Evolutionary conservation across 345 rosid genomes (phyloP).

Genomic region (Abelmoschus esculentus): DNA sequence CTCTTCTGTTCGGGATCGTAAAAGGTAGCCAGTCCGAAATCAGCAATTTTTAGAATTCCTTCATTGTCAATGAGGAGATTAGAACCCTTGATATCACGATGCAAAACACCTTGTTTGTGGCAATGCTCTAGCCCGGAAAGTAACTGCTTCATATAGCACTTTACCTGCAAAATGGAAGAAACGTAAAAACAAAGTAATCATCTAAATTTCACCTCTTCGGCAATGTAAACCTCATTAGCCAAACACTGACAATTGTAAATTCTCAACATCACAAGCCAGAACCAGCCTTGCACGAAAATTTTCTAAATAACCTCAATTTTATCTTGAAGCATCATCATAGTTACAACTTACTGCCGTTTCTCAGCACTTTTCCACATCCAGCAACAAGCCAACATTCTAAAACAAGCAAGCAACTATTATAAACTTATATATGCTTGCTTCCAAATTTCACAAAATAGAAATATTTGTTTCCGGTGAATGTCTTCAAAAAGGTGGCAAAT

Average conservation of each 20-base stretch:
- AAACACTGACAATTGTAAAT: constrained; percentile 2
- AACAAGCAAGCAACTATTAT: background rate
- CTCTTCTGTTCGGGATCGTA: constrained; percentile 53
- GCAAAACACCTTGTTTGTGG: constrained; percentile 69
- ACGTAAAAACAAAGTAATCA: constrained; percentile 1
- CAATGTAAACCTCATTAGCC: background rate
- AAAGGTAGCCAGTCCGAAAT: constrained; percentile 86
- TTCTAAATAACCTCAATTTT: background rate
- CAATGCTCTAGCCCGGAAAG: constrained; percentile 88
- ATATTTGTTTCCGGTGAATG: background rate
- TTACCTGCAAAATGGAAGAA: constrained; percentile 37
- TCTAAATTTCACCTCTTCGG: constrained; percentile 1
- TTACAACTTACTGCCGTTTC: background rate
- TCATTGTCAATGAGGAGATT: constrained; percentile 74
- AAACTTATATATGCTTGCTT: background rate
- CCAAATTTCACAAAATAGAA: background rate
- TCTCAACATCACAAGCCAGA: background rate
- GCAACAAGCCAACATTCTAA: background rate
- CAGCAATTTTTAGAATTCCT: constrained; percentile 78
- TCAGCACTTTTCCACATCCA: background rate
- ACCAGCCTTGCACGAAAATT: background rate
- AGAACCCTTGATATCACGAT: constrained; percentile 87
- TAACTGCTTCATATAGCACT: constrained; percentile 81
- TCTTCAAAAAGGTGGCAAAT: background rate
- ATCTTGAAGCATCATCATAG: background rate